These are phyloP conservation scores for Nannizziopsis barbatae DNA, from an alignment of 2,329 filamentous ascomycete genomes.

Conservation along the genomic window DNA sequence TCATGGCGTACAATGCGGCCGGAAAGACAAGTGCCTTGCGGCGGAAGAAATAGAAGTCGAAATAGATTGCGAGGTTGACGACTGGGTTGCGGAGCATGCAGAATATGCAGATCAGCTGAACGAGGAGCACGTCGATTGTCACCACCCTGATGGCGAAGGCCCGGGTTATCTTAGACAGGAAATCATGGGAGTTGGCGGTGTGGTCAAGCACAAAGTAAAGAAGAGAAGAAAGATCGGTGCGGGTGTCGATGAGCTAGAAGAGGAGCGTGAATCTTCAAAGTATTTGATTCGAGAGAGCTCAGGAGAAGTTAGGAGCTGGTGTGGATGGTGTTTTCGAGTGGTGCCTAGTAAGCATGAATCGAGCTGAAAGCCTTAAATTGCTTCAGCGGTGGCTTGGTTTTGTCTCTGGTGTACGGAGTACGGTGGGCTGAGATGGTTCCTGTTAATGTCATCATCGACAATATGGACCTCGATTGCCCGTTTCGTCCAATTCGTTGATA, in stretches of 20 bases:
- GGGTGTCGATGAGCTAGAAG: conserved; percentile 74
- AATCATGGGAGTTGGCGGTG: conserved; percentile 79
- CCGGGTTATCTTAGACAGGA: conserved; percentile 77
- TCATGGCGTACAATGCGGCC: conserved; percentile 77
- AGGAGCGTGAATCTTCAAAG: conserved; percentile 55
- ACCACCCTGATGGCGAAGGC: conserved; percentile 27
- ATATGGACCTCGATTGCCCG: too few species aligned
- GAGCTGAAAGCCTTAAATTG: not conserved
- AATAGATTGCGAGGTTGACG: conserved; percentile 72
- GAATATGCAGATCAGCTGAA: conserved; percentile 22
- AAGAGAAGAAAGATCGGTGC: conserved; percentile 70
- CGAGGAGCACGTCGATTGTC: conserved; percentile 14
- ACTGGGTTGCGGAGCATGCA: conserved; percentile 44
- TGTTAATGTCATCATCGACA: too few species aligned
- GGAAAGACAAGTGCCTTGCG: conserved; percentile 64
- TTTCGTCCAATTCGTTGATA: too few species aligned
- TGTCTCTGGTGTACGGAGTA: too few species aligned
- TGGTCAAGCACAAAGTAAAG: conserved; percentile 79
- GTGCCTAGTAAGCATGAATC: conserved; percentile 44
- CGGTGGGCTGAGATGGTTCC: too few species aligned
- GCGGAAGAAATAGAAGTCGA: conserved; percentile 70
- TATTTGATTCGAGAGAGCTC: conserved; percentile 60
- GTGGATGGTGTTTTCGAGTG: conserved; percentile 77
- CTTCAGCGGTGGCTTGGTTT: not conserved
- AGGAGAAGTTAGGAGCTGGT: conserved; percentile 67